Conservation (phyloP, 805 yeast genomes). For the Clavispora santaluciae region DNA sequence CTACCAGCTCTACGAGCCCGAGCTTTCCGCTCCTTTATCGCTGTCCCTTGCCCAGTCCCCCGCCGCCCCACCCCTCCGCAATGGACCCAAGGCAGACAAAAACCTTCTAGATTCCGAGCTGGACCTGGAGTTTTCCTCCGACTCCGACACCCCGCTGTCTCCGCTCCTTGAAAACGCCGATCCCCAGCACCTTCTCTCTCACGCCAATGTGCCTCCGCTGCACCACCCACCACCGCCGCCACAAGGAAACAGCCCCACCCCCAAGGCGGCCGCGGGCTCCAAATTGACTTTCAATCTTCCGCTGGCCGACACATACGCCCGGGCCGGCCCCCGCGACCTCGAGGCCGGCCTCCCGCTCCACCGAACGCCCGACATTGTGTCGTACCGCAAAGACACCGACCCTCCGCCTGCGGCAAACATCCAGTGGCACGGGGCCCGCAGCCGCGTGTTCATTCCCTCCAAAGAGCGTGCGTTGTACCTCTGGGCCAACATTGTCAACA, state of each 20-base stretch:
- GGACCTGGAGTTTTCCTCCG: constrained; percentile 30
- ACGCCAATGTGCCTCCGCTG: not conserved
- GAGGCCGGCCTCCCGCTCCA: constrained; percentile 4
- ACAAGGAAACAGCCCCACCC: not conserved
- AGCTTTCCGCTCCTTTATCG: not conserved
- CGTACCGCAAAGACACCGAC: not conserved
- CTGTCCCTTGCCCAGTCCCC: not conserved
- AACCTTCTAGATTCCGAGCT: constrained; percentile 29
- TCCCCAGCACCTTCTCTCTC: not conserved
- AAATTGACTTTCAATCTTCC: constrained; percentile 7
- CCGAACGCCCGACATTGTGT: not conserved
- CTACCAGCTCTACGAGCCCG: constrained; percentile 31
- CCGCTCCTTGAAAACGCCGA: constrained; percentile 7
- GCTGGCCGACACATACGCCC: not conserved
- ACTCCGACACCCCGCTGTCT: constrained; percentile 17
- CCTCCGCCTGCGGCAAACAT: not conserved
- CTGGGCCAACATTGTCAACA: constrained; percentile 94
- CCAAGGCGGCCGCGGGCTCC: constrained; percentile 1
- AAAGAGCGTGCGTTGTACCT: constrained; percentile 82
- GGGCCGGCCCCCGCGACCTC: not conserved
- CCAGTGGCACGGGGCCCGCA: constrained; percentile 1
- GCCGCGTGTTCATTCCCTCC: constrained; percentile 31
- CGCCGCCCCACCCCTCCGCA: not conserved
- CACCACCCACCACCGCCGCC: not conserved
- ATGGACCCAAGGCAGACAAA: constrained; percentile 5